A percentile compares a stretch with the other conserved stretches of the same genome.
Evolutionary conservation across 805 yeast species (phyloP).

Genomic region (Metschnikowia picachoensis): DNA sequence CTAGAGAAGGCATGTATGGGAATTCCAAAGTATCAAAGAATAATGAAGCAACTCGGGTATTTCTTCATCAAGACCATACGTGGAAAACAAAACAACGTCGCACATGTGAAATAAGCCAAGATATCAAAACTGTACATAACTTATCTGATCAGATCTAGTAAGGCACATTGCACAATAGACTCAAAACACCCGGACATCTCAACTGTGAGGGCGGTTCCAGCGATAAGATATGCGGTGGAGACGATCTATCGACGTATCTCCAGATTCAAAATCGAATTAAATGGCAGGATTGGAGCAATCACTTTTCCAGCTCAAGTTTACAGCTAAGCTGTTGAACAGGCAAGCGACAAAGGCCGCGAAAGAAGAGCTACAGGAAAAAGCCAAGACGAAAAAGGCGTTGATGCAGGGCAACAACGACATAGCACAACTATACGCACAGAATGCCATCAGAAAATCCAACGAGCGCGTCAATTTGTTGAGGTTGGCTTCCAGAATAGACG

Average conservation of each 20-base stretch:
- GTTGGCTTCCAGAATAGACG: conserved; percentile 86
- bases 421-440: conserved; percentile 91
- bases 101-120: no score
- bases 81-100: no score
- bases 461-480: conserved; percentile 80
- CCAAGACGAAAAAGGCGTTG: conserved; percentile 84
- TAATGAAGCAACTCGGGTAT: no score
- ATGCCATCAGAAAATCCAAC: conserved; percentile 87
- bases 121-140: no score
- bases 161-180: background rate
- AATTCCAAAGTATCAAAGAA: no score
- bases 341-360: conserved; percentile 90
- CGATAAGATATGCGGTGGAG: conserved; percentile 3
- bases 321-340: conserved; percentile 87
- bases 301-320: conserved; percentile 48
- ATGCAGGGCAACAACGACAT: conserved; percentile 84
- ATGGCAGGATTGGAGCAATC: conserved; percentile 31
- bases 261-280: background rate
- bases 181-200: conserved; percentile 2
- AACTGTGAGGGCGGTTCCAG: background rate
- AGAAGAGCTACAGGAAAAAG: conserved; percentile 83
- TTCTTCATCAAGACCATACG: no score
- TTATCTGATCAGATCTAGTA: background rate
- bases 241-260: background rate
- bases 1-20: no score